Evolutionary conservation across 2,329 filamentous ascomycete genomes (phyloP), one percentile per base, ranked within the genome.

Genomic region (Pleurostoma richardsiae): DNA sequence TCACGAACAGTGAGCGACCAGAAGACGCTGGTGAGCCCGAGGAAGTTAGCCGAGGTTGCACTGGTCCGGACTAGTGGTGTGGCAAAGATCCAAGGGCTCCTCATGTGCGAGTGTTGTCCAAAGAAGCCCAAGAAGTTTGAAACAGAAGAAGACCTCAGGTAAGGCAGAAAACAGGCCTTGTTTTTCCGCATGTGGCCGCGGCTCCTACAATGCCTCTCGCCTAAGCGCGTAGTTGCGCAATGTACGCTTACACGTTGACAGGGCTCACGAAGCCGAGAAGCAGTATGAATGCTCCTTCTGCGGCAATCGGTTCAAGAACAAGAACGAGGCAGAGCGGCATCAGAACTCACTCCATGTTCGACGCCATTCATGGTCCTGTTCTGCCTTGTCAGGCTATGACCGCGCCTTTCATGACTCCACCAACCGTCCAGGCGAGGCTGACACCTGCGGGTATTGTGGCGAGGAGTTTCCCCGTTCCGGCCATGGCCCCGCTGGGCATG

Each of bases 71-170:
- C 58, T 39, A 63, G 60, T 33, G 61, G 65, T 8, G 65, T 63
- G 4, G 63, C 72, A n/a, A 78, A 78, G 56, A 64, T 80, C 29
- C 74, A 77, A 48, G 74, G 69, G 1, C 75, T 76, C 40, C 73
- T 70, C 53, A 80, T 96, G 69, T 97, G 91, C 68, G 90, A 96
- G 59, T 97, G 92, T 65, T 97, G 91, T 67, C 91, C 90, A 0
- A 96, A 96, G 68, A 96, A 96, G 68, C 91, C 91, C 2, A 96
- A 95, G 68, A 95, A 95, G 61, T 96, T 96, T 59, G 89, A 95
- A 56, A 88, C 82, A 4, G 76, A 82, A 52, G 86, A 92, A 53
- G 89, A 96, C 55, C 73, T 97, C 47, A 83, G 83, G 91, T 96
- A 81, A 69, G 83, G 19, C 19, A 19, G 19, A 19, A 19, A 19